These are phyloP conservation scores for Didymella segeticola DNA, from an alignment of 2,329 filamentous ascomycete species.

Conservation along the genomic window DNA sequence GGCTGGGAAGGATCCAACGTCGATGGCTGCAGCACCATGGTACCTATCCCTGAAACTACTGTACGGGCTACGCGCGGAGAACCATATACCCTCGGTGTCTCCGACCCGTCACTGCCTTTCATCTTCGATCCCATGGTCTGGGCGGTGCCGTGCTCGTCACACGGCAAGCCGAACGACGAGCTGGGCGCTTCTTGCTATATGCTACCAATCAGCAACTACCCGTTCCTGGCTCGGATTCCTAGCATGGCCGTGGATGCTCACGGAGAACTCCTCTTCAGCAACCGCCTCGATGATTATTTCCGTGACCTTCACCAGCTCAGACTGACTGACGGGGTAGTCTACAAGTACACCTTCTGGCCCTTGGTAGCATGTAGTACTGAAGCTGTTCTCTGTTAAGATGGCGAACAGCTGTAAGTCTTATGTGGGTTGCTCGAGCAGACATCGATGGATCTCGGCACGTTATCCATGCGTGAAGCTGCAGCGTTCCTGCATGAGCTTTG, in stretches of 20 bases:
- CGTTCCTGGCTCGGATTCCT: neutral
- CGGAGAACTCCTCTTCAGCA: neutral
- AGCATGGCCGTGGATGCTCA: neutral
- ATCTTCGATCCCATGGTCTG: neutral
- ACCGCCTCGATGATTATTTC: neutral
- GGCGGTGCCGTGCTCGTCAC: neutral
- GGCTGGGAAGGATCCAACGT: constrained; percentile 1
- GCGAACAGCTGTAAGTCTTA: neutral
- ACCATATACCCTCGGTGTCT: neutral
- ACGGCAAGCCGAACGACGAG: neutral
- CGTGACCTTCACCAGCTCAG: neutral
- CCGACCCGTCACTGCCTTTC: neutral
- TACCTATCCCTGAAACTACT: constrained; percentile 1
- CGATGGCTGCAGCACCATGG: constrained; percentile 7
- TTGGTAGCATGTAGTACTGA: constrained; percentile 3
- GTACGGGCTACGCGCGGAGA: neutral
- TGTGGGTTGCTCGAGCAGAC: constrained; percentile 2
- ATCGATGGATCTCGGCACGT: constrained; percentile 4
- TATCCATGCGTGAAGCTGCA: constrained; percentile 9
- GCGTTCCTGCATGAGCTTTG: neutral
- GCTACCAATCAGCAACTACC: neutral
- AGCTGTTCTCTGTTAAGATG: neutral
- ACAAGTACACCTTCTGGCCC: constrained; percentile 9
- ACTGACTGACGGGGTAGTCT: neutral
- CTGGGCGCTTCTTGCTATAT: constrained; percentile 4